A percentile compares a stretch with the other conserved stretches of the same genome.
These are phyloP conservation scores for Beauveria rudraprayagi DNA, from an alignment of 2,329 filamentous ascomycete genomes.

Conservation along the genomic window DNA sequence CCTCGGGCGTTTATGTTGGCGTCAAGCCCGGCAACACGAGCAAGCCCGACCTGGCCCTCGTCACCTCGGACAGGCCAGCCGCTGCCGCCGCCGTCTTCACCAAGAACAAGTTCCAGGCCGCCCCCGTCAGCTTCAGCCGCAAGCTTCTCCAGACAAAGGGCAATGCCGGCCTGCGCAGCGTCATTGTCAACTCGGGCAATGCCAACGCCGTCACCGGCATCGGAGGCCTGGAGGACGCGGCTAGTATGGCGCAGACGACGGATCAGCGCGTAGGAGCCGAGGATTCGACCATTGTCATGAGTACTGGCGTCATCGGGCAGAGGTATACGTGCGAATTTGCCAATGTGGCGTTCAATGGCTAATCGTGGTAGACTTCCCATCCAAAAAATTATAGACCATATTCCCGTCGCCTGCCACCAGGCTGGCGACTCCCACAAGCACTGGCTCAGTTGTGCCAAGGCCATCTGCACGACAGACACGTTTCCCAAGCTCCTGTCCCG, in stretches of 20 bases:
- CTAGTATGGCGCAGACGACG: slow-evolving; percentile 70
- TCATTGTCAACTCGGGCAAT: slow-evolving; percentile 92
- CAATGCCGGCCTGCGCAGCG: slow-evolving; percentile 65
- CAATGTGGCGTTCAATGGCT: slow-evolving; percentile 3
- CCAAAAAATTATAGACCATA: slow-evolving; percentile 75
- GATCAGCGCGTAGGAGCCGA: slow-evolving; percentile 51
- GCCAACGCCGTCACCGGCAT: slow-evolving; percentile 95
- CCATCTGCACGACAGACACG: slow-evolving; percentile 97
- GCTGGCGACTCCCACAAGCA: slow-evolving; percentile 71
- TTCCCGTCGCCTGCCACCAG: slow-evolving; percentile 65
- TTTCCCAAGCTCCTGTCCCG: slow-evolving; percentile 92
- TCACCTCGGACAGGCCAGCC: slow-evolving; percentile 80
- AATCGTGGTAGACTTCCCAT: slow-evolving; percentile 62
- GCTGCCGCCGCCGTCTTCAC: slow-evolving; percentile 90
- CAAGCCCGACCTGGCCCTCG: slow-evolving; percentile 82
- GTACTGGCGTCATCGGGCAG: slow-evolving; percentile 95
- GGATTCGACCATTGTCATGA: slow-evolving; percentile 83
- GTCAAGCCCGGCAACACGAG: slow-evolving; percentile 90
- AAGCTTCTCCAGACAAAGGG: slow-evolving; percentile 58
- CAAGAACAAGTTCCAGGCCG: slow-evolving; percentile 96
- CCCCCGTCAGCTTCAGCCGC: slow-evolving; percentile 80
- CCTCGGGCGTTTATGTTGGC: slow-evolving; percentile 80
- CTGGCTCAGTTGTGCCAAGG: slow-evolving; percentile 79
- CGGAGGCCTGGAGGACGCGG: slow-evolving; percentile 81
- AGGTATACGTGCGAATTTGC: slow-evolving; percentile 40